Conservation (phyloP, 495 filamentous ascomycete species). For the Talaromyces ruber region DNA sequence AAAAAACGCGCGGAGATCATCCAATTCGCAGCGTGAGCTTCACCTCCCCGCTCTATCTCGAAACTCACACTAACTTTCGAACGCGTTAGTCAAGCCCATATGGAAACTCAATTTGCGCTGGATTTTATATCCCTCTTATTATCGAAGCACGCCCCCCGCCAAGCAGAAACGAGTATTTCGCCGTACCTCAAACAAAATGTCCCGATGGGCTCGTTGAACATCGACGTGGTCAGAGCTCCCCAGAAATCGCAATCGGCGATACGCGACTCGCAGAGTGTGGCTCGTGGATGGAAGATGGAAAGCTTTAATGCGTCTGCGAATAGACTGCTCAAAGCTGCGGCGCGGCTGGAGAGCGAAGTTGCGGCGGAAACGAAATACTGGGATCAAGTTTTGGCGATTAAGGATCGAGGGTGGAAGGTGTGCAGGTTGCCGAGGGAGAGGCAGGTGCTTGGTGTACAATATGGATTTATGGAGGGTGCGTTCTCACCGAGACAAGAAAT, state of each 20-base stretch:
- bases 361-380: slow-evolving; percentile 77
- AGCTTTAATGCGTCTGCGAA: slow-evolving; percentile 67
- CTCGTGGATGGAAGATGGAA: slow-evolving; percentile 72
- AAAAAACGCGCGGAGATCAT: slow-evolving; percentile 35
- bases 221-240: slow-evolving; percentile 55
- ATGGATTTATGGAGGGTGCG: slow-evolving; percentile 73
- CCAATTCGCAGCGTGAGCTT: slow-evolving; percentile 30
- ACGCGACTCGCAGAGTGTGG: slow-evolving; percentile 46
- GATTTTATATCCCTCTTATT: slow-evolving; percentile 81
- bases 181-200: slow-evolving; percentile 56
- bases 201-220: slow-evolving; percentile 67
- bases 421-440: slow-evolving; percentile 63
- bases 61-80: background rate
- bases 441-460: slow-evolving; percentile 72
- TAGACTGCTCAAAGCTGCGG: slow-evolving; percentile 62
- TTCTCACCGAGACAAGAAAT: slow-evolving; percentile 1
- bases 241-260: slow-evolving; percentile 40
- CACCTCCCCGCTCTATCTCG: slow-evolving; percentile 1
- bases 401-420: slow-evolving; percentile 76
- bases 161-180: slow-evolving; percentile 61
- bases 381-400: slow-evolving; percentile 72
- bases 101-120: slow-evolving; percentile 58
- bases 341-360: slow-evolving; percentile 66
- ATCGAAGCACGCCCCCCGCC: slow-evolving; percentile 63
- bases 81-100: slow-evolving; percentile 48